Percentiles rank a stretch among this genome's conserved stretches.
Evolutionary conservation across 306 rosid species (phyloP).

Genomic region (Quercus variabilis): DNA sequence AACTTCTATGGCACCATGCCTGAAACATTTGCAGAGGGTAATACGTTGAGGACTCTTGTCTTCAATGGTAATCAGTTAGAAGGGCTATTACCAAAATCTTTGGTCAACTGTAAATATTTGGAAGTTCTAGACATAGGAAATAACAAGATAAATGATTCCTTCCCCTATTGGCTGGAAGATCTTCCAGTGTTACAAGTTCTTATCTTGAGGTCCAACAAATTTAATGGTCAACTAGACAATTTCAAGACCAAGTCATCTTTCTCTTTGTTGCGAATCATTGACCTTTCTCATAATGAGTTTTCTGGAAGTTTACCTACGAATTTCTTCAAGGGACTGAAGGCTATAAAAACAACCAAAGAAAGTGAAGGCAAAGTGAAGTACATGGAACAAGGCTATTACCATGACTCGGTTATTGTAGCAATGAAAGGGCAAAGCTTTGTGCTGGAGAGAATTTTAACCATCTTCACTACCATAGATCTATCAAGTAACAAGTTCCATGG

Average conservation of each 20-base stretch:
- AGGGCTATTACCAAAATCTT: conserved; percentile 28
- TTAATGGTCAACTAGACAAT: conserved; percentile 29
- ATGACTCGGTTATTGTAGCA: too few relatives aligned
- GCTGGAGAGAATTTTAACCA: too few relatives aligned
- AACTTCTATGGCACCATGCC: conserved; percentile 31
- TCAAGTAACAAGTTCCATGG: too few relatives aligned
- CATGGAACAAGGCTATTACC: too few relatives aligned
- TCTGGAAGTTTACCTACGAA: not conserved
- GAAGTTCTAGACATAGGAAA: conserved; percentile 39
- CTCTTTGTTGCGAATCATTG: conserved; percentile 24
- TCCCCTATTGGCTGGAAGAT: conserved; percentile 34
- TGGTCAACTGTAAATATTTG: not conserved
- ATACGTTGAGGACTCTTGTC: conserved; percentile 1
- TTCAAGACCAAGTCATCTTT: conserved; percentile 3
- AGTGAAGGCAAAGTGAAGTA: too few relatives aligned
- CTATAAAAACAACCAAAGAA: too few relatives aligned
- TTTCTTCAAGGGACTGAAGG: too few relatives aligned
- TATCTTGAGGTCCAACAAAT: conserved; percentile 25
- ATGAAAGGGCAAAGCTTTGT: too few relatives aligned
- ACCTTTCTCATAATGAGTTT: conserved; percentile 35
- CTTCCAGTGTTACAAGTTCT: conserved; percentile 28
- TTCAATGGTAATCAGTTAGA: conserved; percentile 27
- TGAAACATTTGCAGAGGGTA: not conserved
- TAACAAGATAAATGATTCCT: conserved; percentile 25
- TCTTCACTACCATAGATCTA: too few relatives aligned